Evolutionary conservation across 1,284 basidiomycete species (phyloP), one percentile per base, ranked within the genome.

Genomic region (Austropuccinia psidii): DNA sequence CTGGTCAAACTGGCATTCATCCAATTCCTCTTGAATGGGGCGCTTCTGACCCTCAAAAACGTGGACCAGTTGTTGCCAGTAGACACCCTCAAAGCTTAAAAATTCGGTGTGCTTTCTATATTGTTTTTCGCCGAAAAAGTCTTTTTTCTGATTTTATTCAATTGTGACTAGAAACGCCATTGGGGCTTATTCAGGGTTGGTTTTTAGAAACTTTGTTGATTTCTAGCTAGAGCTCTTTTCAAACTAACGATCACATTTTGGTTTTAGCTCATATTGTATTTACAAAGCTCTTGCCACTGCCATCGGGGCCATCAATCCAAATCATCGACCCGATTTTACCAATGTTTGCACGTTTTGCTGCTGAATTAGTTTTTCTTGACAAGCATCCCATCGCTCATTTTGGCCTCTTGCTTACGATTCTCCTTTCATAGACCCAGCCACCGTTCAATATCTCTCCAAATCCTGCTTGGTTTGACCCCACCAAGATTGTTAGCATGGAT

Each of bases 401-500:
- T 24, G 17, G 13, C 1, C n/a, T 58, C n/a, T n/a, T n/a, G n/a
- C n/a, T n/a, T n/a, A n/a, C n/a, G n/a, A n/a, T n/a, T n/a, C n/a
- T n/a, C 39, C 24, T 31, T 4, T 4, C 85, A 70, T 86, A 89
- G 80, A 97, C 94, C 0, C 89, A 96, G 81, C 94, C 95, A 0
- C 90, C 93, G 0, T 87, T 97, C 39, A 83, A 86, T 9, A 88
- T 97, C 76, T 89, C 88, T 4, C 89, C 88, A 17, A 88, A 91
- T 77, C 87, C 89, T 0, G 82, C 87, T 2, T 98, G 94, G 93
- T 88, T 83, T 74, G 88, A 90, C 77, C 84, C 86, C 1, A 81
- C 79, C 77, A 93, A 92, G 85, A 96, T 98, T 79, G 93, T 96
- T 37, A 89, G 89, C 1, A 89, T 98, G 80, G 95, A 98, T 80